Evolutionary conservation across 1,139 yeast genomes (phyloP), one percentile per base, ranked within the genome.

Genomic region (Wickerhamomyces sp.): DNA sequence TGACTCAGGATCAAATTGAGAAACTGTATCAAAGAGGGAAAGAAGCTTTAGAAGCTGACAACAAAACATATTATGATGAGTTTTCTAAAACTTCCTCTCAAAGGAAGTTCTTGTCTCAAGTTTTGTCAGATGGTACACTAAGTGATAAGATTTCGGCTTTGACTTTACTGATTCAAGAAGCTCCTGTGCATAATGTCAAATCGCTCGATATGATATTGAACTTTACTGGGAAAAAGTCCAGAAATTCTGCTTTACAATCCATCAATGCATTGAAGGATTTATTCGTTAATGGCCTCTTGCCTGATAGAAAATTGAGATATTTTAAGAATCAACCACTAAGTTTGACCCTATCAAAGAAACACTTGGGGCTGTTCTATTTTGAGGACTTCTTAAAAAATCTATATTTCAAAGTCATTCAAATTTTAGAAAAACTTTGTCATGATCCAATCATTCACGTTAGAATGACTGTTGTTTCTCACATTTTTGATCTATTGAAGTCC

Each of bases 121-220:
- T 92, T 49, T 74, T 92, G 56, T 73, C 90, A 7, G 85, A 81
- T 48, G 99, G 99, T 85, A 92, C 99, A 0, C 72, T 92, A 52
- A 83, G 81, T 54, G 99, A 92, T 82, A 90, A 92, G 65, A 86
- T 92, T 43, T 87, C 97, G 35, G 97, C 98, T 0, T 72, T 92
- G 55, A 90, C 98, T 0, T 76, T 92, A 58, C 70, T 92, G 59
- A 78, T 90, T 36, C 97, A 92, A 60, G 98, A 92, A 65, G 89
- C 97, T 3, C 98, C 99, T 5, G 61, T 89, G 43, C 98, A 92
- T 59, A 86, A 94, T 49, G 59, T 82, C 43, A 86, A 87, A 60
- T 89, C 96, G 0, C 68, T 94, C 42, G 96, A 88, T 47, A 81
- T 83, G 22, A 66, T 92, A 48, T 61, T 87, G 42, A 73, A 77